A percentile compares a stretch with the other conserved stretches of the same genome.
phyloP scores from a whole-genome alignment of 2,329 filamentous ascomycete species.

The Scytalidium sp. region DNA sequence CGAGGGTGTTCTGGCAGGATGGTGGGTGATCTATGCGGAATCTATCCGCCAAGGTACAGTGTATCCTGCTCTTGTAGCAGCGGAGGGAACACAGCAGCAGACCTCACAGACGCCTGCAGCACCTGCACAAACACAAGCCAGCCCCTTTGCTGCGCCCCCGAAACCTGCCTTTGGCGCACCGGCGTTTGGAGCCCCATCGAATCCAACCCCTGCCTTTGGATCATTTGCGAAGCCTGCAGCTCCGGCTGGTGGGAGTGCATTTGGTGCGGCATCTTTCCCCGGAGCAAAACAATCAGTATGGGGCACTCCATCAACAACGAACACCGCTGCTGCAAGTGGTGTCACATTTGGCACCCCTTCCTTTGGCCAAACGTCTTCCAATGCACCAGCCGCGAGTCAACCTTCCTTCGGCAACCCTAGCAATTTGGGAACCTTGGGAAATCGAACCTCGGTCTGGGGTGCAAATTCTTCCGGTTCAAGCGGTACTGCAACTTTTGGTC shows the following conservation, averaged over 20 bases:
- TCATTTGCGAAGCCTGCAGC: constrained; percentile 28
- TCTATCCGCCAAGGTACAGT: constrained; percentile 72
- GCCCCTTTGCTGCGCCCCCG: constrained; percentile 8
- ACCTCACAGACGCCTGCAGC: constrained; percentile 13
- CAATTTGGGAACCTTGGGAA: constrained; percentile 32
- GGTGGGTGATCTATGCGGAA: constrained; percentile 91
- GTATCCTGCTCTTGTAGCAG: constrained; percentile 66
- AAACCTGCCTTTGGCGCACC: constrained; percentile 34
- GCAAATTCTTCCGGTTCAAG: constrained; percentile 26
- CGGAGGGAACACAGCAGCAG: constrained; percentile 19
- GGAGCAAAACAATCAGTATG: constrained; percentile 52
- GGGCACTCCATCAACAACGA: constrained; percentile 33
- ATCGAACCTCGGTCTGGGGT: constrained; percentile 53
- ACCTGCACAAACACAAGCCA: constrained; percentile 19
- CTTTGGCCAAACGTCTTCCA: constrained; percentile 19
- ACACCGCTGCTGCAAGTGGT: constrained; percentile 7
- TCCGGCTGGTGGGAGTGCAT: constrained; percentile 20
- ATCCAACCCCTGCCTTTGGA: constrained; percentile 26
- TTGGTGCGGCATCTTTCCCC: constrained; percentile 35
- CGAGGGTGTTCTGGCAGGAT: constrained; percentile 78
- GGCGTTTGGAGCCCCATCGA: constrained; percentile 28
- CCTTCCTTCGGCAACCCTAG: constrained; percentile 50
- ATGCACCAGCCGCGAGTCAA: constrained; percentile 26
- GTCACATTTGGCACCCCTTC: constrained; percentile 20
- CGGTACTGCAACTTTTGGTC: constrained; percentile 47